Conservation (phyloP, 768 basidiomycete genomes). For the Trametes meyenii region DNA sequence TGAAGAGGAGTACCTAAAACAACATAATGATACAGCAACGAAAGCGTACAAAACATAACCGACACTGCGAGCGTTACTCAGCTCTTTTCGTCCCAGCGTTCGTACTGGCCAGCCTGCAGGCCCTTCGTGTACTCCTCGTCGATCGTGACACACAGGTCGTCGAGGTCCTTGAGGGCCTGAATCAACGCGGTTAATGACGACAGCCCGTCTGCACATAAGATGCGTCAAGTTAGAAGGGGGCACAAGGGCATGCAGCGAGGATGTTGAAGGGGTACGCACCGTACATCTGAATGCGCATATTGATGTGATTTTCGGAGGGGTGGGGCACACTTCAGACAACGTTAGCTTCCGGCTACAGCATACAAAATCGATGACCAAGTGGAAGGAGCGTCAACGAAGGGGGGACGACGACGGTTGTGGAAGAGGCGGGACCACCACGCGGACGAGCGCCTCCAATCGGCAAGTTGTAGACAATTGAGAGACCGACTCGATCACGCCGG, state of each 20-base stretch:
- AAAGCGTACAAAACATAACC: constrained; percentile 12
- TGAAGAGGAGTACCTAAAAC: constrained; percentile 1
- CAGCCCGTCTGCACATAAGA: constrained; percentile 62
- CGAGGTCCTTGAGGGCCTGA: constrained; percentile 74
- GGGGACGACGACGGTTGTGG: too few relatives aligned
- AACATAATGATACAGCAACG: constrained; percentile 26
- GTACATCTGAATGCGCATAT: constrained; percentile 99
- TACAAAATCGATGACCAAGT: neutral
- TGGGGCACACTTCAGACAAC: constrained; percentile 71
- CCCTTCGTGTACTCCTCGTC: constrained; percentile 69
- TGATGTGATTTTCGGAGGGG: constrained; percentile 95
- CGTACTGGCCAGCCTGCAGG: constrained; percentile 54
- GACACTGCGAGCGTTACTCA: constrained; percentile 31
- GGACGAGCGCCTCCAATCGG: too few relatives aligned
- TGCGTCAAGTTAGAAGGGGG: neutral
- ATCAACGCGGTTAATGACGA: constrained; percentile 84
- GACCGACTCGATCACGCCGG: too few relatives aligned
- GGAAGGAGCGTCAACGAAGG: too few relatives aligned
- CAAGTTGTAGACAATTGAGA: too few relatives aligned
- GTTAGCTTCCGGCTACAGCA: neutral
- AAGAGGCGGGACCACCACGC: too few relatives aligned
- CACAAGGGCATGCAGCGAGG: neutral
- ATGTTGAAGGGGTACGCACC: constrained; percentile 55
- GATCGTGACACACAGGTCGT: constrained; percentile 71
- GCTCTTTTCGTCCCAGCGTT: constrained; percentile 72